Evolutionary conservation across 192 early-diverging fungal genomes (phyloP).

Genomic region (Umbelopsis sp.): DNA sequence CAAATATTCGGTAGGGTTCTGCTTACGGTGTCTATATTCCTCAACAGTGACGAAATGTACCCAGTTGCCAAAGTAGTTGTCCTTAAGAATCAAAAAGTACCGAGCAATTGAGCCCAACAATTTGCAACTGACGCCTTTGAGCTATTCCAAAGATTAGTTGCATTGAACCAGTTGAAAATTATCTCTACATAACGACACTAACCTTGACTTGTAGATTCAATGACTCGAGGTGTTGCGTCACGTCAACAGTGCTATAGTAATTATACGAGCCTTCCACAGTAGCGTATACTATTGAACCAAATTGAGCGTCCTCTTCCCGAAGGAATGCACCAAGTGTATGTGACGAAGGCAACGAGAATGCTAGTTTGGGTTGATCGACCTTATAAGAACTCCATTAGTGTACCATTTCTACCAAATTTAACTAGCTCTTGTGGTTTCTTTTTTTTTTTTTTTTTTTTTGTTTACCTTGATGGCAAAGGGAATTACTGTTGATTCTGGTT

Average conservation of each 20-base stretch:
- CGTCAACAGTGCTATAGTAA: slow-evolving; percentile 53
- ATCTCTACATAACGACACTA: not conserved
- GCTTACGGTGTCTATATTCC: slow-evolving; percentile 56
- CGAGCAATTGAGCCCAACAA: slow-evolving; percentile 69
- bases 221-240: slow-evolving; percentile 48
- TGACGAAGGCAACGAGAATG: slow-evolving; percentile 58
- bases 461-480: slow-evolving; percentile 55
- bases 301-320: slow-evolving; percentile 48
- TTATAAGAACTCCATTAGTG: slow-evolving; percentile 8
- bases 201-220: slow-evolving; percentile 50
- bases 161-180: not conserved
- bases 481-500: slow-evolving; percentile 55
- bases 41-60: slow-evolving; percentile 62
- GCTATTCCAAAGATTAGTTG: slow-evolving; percentile 30
- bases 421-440: too few species aligned
- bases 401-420: too few species aligned
- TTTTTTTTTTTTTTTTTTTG: too few species aligned
- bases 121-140: slow-evolving; percentile 56
- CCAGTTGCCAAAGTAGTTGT: slow-evolving; percentile 71
- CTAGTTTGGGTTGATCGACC: slow-evolving; percentile 48
- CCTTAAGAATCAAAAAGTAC: slow-evolving; percentile 65
- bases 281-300: slow-evolving; percentile 43
- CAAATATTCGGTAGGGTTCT: slow-evolving; percentile 31
- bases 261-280: slow-evolving; percentile 53
- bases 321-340: slow-evolving; percentile 69